Conservation (phyloP, 1,284 basidiomycete species). For the Cystobasidium sp. region DNA sequence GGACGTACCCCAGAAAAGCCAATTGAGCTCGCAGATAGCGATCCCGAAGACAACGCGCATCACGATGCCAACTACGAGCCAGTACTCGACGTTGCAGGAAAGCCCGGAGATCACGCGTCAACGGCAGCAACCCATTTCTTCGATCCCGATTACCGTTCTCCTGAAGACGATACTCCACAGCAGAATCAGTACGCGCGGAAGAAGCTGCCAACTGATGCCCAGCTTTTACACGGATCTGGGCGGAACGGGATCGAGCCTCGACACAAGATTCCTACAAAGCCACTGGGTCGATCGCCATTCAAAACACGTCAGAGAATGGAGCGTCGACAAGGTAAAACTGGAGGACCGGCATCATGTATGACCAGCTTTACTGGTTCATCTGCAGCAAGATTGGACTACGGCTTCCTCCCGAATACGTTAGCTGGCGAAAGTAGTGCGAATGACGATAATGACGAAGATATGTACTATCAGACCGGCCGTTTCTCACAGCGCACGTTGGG, state of each 20-base stretch:
- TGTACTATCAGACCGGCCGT: background rate
- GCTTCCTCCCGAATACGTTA: background rate
- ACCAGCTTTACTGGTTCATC: too few species aligned
- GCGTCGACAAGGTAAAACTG: background rate
- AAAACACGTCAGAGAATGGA: background rate
- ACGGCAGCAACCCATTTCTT: background rate
- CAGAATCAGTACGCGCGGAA: slow-evolving; percentile 8
- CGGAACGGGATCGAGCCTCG: background rate
- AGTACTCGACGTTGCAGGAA: background rate
- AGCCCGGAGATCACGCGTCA: background rate
- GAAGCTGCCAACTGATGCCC: slow-evolving; percentile 18
- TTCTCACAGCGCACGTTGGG: background rate
- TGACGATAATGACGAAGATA: slow-evolving; percentile 10
- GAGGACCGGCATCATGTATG: too few species aligned
- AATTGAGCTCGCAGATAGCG: slow-evolving; percentile 19
- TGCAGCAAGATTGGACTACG: background rate
- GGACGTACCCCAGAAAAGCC: background rate
- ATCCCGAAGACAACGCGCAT: background rate
- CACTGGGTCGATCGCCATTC: slow-evolving; percentile 11
- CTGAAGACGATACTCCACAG: background rate
- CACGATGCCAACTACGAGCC: background rate
- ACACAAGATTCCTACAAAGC: slow-evolving; percentile 27
- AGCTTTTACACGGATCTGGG: slow-evolving; percentile 3
- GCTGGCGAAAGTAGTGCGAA: background rate
- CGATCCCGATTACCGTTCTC: background rate